Base-by-base conservation (phyloP, 768 basidiomycete species). In the Pleurotus djamor region DNA sequence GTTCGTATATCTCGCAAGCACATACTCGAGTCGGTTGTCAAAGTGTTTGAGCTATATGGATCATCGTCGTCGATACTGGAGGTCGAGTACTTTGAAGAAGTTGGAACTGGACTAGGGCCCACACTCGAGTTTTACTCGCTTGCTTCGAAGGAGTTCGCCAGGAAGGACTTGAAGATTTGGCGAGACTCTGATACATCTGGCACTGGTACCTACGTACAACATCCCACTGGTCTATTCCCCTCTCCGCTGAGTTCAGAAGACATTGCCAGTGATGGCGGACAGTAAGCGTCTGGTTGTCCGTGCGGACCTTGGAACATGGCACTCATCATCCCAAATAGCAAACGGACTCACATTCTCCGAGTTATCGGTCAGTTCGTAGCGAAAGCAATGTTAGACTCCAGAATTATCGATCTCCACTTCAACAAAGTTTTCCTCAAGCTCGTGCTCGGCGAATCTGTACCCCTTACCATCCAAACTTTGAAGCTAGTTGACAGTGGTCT, bases 41-140 rank as follows among this genome's bases (percentile, higher is more conserved):
- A 98, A 72, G 93, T 96, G 7, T 93, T 99, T 63, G 95, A 96
- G 69, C 84, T 98, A 52, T 99, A 98, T 66, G 97, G 97, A 1
- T 92, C 93, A 0, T 94, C 93, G 2, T 92, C 91, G 4, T 94
- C 94, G 0, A 86, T 98, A 17, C 83, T 99, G 44, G 97, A 99
- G 71, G 94, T 98, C 52, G 96, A 99, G 75, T 98, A 98, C 76
- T 98, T 98, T 67, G 94, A 97, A 68, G 97, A 99, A 78, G 96
- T 98, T 50, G 97, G 97, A 16, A 98, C 96, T 6, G 97, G 97
- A 16, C 78, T 99, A 9, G 97, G 97, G 2, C 97, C 97, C 5
- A 98, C 97, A 28, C 81, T 98, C 21, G 97, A 99, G 75, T 99
- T 99, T 75, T 99, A 98, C 72, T 92, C 96, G n/a, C 75, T 98